Base-by-base conservation (phyloP, 371 early-diverging fungal genomes). In the Rhizopus microsporus region DNA sequence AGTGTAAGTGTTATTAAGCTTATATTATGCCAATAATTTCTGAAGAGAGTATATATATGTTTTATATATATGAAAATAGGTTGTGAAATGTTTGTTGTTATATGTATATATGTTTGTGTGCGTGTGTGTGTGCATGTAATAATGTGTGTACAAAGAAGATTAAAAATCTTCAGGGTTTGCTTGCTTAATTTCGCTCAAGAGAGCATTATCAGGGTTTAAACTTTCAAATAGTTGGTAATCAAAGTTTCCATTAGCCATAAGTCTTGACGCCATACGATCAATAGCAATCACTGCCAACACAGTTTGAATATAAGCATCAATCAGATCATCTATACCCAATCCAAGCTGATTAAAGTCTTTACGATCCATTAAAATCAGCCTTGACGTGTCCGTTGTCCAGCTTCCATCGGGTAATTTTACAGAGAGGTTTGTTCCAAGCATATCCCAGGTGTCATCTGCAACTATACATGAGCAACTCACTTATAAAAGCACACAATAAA, bases 301-400 rank as follows among this genome's bases (percentile, higher is more conserved):
- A 1, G 96, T 95, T 67, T 96, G 96, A 62, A 96, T 92, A 62
- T 94, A 94, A 3, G 93, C 94, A 67, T 95, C 95, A 59, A 95
- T 96, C 58, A 95, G 71, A 59, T 95, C 95, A 65, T 95, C 95
- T 42, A 95, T 83, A 4, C 95, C 96, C 23, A 94, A 68, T 7
- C 93, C 94, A 32, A 94, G 81, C 65, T 89, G 88, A 72, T 96
- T 94, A 51, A 96, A 94, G 57, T 94, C 96, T 61, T 94, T 94
- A 56, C 94, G 86, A 67, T 96, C 96, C 94, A 96, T 93, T 23
- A 94, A 78, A 50, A 93, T 71, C 39, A 95, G 68, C 10, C 94
- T 78, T 57, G 90, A 87, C 4, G 94, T 82, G 63, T 95, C 94
- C 1, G 94, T 93, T 4, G 91, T 88, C 93, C 93, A 95, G n/a